A percentile compares a stretch with the other conserved stretches of the same genome.
phyloP scores from a whole-genome alignment of 345 rosid species.

The Luvunga scandens region DNA sequence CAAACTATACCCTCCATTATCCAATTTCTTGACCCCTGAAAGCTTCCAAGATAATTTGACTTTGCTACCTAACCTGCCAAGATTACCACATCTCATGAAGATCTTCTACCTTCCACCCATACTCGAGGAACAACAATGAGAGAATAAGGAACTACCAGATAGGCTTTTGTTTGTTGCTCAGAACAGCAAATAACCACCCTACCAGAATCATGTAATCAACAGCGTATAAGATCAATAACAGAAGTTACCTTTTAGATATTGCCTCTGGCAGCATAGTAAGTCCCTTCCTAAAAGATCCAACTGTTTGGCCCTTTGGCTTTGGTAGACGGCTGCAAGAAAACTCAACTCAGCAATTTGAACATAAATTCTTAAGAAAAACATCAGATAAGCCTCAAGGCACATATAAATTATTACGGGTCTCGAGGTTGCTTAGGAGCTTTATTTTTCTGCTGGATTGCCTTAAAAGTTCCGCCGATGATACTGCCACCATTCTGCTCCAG shows the following conservation, averaged over 20 bases:
- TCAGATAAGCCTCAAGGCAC: slow-evolving; percentile 18
- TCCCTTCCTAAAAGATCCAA: slow-evolving; percentile 90
- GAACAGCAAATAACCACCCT: not conserved
- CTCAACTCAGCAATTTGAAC: slow-evolving; percentile 11
- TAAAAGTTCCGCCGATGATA: slow-evolving; percentile 80
- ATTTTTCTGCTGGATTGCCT: slow-evolving; percentile 75
- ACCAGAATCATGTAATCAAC: not conserved
- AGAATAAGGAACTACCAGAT: not conserved
- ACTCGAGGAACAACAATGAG: not conserved
- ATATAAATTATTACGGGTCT: slow-evolving; percentile 60
- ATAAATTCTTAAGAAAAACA: slow-evolving; percentile 2
- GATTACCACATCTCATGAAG: slow-evolving; percentile 10
- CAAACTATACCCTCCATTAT: slow-evolving; percentile 55
- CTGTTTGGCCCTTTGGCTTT: slow-evolving; percentile 93
- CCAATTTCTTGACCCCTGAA: slow-evolving; percentile 56
- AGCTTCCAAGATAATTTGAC: slow-evolving; percentile 91
- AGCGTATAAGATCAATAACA: not conserved
- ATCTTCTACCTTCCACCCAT: slow-evolving; percentile 5
- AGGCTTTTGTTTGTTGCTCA: not conserved
- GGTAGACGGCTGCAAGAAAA: slow-evolving; percentile 61
- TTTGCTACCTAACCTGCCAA: slow-evolving; percentile 73
- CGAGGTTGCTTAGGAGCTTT: slow-evolving; percentile 59
- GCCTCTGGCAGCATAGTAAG: slow-evolving; percentile 87
- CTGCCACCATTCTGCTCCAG: slow-evolving; percentile 87
- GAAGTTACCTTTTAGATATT: slow-evolving; percentile 62